Evolutionary conservation across 2,329 filamentous ascomycete genomes (phyloP), one percentile per base, ranked within the genome.

Genomic region (Coleophoma crateriformis): DNA sequence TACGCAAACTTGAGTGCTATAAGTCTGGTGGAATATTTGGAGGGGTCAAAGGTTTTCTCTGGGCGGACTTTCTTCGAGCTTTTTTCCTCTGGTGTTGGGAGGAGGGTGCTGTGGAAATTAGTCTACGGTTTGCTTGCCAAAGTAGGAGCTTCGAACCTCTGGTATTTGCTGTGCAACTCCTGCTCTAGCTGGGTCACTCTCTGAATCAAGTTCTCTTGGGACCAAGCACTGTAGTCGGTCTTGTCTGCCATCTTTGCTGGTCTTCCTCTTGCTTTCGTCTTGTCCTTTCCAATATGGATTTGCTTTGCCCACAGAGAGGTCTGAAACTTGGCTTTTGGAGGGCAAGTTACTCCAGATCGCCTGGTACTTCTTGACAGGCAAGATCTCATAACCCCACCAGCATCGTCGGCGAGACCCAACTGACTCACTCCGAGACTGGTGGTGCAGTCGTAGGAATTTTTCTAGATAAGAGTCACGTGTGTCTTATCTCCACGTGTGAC

Each of bases 1-100:
- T 99, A 99, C 37, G 94, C 91, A 54, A 99, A 84, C 68, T 96
- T 97, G 51, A 99, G 74, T 7, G 92, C 94, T 55, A 99, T 87
- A 53, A 86, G 82, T 43, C 94, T 82, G 1, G 90, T 95, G 34
- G 81, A 79, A 67, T 96, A 96, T 63, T 83, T 87, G 13, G 82
- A 83, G 0, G 88, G 82, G 64, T 97, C 89, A 62, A 96, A 65
- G 8, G 47, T 49, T 40, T 60, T 57, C 46, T 63, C 62, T 34
- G 48, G 46, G 17, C 59, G 57, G 2, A 55, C 52, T 47, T 63
- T 66, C 50, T 63, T 63, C 38, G 47, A 58, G 54, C 76, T 58
- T 54, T 70, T 75, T 59, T 70, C 78, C 64, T 51, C 63, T 52
- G 19, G 64, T 58, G n/a, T 69, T 66, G 46, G 48, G 12, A 34